Base-by-base conservation (phyloP, 306 rosid genomes). In the Sesbania bispinosa region DNA sequence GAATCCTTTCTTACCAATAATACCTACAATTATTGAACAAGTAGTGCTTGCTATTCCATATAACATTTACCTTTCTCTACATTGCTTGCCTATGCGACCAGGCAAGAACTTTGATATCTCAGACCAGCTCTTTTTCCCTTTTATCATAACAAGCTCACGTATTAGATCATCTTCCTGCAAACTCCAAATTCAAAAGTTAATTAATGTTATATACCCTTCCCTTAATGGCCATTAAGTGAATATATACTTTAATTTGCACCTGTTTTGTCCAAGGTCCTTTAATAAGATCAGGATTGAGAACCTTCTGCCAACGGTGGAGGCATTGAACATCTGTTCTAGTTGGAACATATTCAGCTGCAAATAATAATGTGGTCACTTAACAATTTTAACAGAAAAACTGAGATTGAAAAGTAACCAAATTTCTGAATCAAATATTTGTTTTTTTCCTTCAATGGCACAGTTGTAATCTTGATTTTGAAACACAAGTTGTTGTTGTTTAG, bases 21-120 rank as follows among this genome's bases (percentile, higher is more conserved):
- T n/a, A n/a, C n/a, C n/a, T n/a, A n/a, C n/a, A n/a, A n/a, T n/a
- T n/a, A n/a, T n/a, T n/a, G n/a, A n/a, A n/a, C n/a, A n/a, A n/a
- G n/a, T n/a, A n/a, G n/a, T n/a, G n/a, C n/a, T n/a, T n/a, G n/a
- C n/a, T n/a, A n/a, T n/a, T n/a, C n/a, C n/a, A n/a, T n/a, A n/a
- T n/a, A n/a, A n/a, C n/a, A n/a, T 10, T 11, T 67, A 82, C 83
- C 89, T 79, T 75, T 85, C 86, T 68, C 86, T 67, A 30, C 86
- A 85, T 72, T 85, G 89, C 62, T 85, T 85, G 35, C 89, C 89
- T 67, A 85, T 85, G 29, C 87, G 85, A 14, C 89, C 89, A 5
- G 86, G 89, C 71, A 85, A 68, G 42, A 5, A 58, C 59, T 79
- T 85, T 7, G 89, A 65, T 57, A 82, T 73, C 19, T 24, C 18